Percentiles rank a stretch among this genome's conserved stretches.
phyloP scores from a whole-genome alignment of 2,329 filamentous ascomycete genomes.

The Colletotrichum falcatum region DNA sequence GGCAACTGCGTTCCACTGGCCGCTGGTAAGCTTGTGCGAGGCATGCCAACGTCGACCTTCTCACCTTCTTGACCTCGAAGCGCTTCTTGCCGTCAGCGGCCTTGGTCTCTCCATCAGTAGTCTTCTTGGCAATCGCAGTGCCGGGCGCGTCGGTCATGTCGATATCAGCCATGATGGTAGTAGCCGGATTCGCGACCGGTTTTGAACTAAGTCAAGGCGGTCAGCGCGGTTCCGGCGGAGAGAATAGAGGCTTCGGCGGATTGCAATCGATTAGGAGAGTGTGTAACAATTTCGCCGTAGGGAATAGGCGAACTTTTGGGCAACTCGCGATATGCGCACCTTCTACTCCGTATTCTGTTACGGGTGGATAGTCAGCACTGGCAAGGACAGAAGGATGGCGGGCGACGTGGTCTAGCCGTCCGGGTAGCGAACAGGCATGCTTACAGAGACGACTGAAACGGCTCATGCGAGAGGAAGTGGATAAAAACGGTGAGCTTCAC shows the following conservation, averaged over 20 bases:
- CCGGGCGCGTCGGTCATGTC: conserved; percentile 92
- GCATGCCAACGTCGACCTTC: conserved; percentile 31
- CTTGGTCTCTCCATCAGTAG: conserved; percentile 61
- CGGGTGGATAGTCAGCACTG: conserved; percentile 13
- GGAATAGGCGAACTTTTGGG: background rate
- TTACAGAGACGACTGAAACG: conserved; percentile 4
- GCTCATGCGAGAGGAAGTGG: background rate
- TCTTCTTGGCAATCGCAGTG: conserved; percentile 65
- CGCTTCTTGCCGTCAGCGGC: conserved; percentile 83
- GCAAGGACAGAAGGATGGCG: conserved; percentile 21
- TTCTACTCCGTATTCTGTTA: conserved; percentile 13
- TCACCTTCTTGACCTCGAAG: conserved; percentile 98
- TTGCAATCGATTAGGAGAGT: background rate
- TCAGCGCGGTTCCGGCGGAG: background rate
- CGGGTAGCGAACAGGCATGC: background rate
- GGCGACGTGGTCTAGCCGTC: background rate
- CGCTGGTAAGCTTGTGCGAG: conserved; percentile 38
- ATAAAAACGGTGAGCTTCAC: no score
- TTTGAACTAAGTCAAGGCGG: conserved; percentile 1
- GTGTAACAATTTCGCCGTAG: background rate
- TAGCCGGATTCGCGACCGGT: background rate
- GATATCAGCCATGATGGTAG: conserved; percentile 83
- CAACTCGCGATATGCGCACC: background rate
- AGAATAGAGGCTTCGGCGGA: background rate
- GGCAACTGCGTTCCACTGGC: conserved; percentile 96